phyloP scores from a whole-genome alignment of 257 asterid species.

The Fraxinus pennsylvanica region DNA sequence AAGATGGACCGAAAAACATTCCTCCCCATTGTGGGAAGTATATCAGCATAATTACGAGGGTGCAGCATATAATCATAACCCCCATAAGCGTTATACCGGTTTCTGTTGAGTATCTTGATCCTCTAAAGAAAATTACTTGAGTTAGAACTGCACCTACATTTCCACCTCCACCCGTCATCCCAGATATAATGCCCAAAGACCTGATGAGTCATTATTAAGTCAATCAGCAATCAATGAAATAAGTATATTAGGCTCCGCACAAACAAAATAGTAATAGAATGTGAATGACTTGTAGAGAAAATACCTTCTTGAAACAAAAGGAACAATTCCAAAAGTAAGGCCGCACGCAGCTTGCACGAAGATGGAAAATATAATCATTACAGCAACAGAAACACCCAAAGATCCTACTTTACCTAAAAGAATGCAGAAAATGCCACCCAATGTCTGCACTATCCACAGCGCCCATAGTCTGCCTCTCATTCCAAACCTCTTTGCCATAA shows the following conservation, averaged over 20 bases:
- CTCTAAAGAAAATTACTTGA: constrained; percentile 78
- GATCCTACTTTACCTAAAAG: constrained; percentile 63
- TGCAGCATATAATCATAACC: constrained; percentile 70
- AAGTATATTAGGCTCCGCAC: background rate
- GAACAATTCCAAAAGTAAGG: constrained; percentile 82
- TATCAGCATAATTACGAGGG: constrained; percentile 45
- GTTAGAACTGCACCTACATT: constrained; percentile 73
- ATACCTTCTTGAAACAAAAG: constrained; percentile 81
- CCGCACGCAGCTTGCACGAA: constrained; percentile 96
- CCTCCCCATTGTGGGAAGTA: constrained; percentile 98
- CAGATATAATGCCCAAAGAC: constrained; percentile 72
- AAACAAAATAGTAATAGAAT: background rate
- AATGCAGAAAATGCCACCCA: constrained; percentile 73
- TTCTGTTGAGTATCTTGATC: constrained; percentile 66
- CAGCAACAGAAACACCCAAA: constrained; percentile 48
- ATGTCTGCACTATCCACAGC: constrained; percentile 63
- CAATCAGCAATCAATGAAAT: background rate
- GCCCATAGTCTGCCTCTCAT: constrained; percentile 89
- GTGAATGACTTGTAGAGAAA: background rate
- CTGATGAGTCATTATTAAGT: constrained; percentile 27
- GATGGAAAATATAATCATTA: constrained; percentile 70
- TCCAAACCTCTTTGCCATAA: constrained; percentile 55
- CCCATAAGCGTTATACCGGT: constrained; percentile 78
- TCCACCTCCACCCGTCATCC: constrained; percentile 95
- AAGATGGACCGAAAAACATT: constrained; percentile 64